These are phyloP conservation scores for Neopestalotiopsis sp. DNA, from an alignment of 2,329 filamentous ascomycete genomes.

Conservation along the genomic window DNA sequence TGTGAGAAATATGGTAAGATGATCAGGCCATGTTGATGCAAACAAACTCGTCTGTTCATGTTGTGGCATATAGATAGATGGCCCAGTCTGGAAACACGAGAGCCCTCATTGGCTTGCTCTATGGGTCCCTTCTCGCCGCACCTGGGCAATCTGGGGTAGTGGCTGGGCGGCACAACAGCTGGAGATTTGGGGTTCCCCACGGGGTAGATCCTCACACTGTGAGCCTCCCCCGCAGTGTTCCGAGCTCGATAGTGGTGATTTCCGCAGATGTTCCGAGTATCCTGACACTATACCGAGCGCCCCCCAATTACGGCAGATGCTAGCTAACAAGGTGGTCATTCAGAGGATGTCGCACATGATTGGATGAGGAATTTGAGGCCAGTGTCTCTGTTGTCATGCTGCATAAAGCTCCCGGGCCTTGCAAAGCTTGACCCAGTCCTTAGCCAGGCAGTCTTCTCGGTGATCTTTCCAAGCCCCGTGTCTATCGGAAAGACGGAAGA, in stretches of 20 bases:
- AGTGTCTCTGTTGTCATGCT: background rate
- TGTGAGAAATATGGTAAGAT: background rate
- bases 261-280: background rate
- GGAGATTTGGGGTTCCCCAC: background rate
- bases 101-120: background rate
- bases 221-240: background rate
- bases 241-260: background rate
- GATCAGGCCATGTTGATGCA: background rate
- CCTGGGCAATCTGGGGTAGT: background rate
- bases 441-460: background rate
- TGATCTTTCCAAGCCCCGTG: background rate
- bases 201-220: background rate
- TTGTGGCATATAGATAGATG: conserved; percentile 3
- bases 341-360: background rate
- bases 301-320: background rate
- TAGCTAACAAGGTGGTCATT: background rate
- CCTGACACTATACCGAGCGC: background rate
- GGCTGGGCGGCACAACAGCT: background rate
- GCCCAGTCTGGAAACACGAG: background rate
- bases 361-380: background rate
- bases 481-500: background rate
- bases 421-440: background rate
- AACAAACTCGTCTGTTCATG: background rate
- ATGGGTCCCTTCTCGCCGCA: background rate
- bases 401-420: background rate